Evolutionary conservation across 2,329 filamentous ascomycete genomes (phyloP), one percentile per base, ranked within the genome.

Genomic region (Fusarium pseudonygamai): DNA sequence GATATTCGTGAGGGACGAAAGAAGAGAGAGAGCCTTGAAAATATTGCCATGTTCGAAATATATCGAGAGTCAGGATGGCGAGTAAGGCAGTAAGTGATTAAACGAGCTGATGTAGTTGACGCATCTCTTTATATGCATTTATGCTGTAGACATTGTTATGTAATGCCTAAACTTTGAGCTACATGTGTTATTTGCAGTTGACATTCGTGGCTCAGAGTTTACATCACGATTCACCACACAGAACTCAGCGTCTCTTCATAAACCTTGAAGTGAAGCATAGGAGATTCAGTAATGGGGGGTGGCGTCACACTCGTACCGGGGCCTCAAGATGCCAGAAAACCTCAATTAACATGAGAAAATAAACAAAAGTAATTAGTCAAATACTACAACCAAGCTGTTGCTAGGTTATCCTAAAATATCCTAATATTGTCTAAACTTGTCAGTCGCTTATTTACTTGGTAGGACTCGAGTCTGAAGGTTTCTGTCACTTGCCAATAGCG

Each of bases 231-330:
- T 50, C 28, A 50, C 28, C 28, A 50, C 11, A 18, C 28, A 32
- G 22, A 50, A 32, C 46, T 32, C 22, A 32, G 3, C 20, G 7
- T 46, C 45, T 28, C 18, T 22, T 3, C 13, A 11, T 28, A 22
- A 28, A n/a, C 5, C 26, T n/a, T n/a, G 10, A 30, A 24, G 22
- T 20, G 30, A 34, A 34, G 22, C 22, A 30, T 30, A 10, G 64
- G 57, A 30, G 64, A 37, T 67, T 36, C 16, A 34, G 46, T 28
- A 46, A 57, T 67, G 57, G 52, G 66, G 46, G 43, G 36, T 32
- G 28, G 46, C 43, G 43, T 65, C 45, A n/a, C 45, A 20, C 26
- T 47, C 4, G 7, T 12, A 47, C 4, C 14, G 26, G 26, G 3
- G 20, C 7, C 9, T 47, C 20, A 12, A 15, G 9, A 22, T 22